A percentile compares a stretch with the other conserved stretches of the same genome.
These are phyloP conservation scores for Gonapodya sp. DNA, from an alignment of 192 early-diverging fungal species.

Conservation along the genomic window DNA sequence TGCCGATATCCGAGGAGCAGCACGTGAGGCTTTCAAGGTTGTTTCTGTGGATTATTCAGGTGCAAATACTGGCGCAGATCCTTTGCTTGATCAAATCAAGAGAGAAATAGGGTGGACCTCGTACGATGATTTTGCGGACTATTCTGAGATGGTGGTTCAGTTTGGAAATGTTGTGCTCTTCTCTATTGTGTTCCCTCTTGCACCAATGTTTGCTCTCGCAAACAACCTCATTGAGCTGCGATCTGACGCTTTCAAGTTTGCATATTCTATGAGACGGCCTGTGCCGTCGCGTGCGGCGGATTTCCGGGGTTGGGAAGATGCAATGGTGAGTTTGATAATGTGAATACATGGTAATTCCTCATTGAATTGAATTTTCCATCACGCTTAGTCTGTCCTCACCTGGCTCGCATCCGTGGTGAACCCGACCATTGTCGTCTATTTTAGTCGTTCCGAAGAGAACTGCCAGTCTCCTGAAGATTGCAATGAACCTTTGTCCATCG, in stretches of 20 bases:
- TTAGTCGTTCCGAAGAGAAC: too few relatives aligned
- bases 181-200: conserved; percentile 55
- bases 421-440: background rate
- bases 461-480: too few relatives aligned
- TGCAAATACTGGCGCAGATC: background rate
- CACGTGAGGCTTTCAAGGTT: background rate
- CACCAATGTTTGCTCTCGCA: conserved; percentile 51
- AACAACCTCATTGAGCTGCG: conserved; percentile 52
- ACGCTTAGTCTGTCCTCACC: background rate
- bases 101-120: background rate
- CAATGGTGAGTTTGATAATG: background rate
- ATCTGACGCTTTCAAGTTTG: conserved; percentile 30
- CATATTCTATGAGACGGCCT: background rate
- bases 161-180: conserved; percentile 65
- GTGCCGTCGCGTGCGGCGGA: background rate
- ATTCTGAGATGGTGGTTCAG: conserved; percentile 36
- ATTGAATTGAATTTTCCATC: background rate
- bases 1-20: background rate
- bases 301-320: background rate
- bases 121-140: background rate
- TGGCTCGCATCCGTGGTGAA: background rate
- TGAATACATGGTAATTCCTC: too few relatives aligned
- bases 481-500: background rate
- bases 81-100: background rate
- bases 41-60: background rate